These are phyloP conservation scores for Metarhizium humberi DNA, from an alignment of 2,329 filamentous ascomycete genomes.

Conservation along the genomic window DNA sequence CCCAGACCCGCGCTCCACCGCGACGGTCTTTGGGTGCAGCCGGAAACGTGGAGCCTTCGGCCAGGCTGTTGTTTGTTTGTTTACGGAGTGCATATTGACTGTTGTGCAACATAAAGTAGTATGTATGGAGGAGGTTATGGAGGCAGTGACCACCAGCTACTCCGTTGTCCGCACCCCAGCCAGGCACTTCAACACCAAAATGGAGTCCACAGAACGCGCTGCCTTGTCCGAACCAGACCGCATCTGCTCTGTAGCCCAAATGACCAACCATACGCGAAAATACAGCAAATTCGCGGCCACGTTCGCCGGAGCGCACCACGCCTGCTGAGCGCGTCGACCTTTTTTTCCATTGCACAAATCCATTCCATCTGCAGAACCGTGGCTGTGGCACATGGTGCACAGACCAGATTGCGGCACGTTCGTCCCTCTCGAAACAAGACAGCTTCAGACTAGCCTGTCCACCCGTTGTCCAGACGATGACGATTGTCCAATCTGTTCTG, in stretches of 20 bases:
- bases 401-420: not conserved
- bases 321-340: not conserved
- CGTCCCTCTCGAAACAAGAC: not conserved
- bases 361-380: not conserved
- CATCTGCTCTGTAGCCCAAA: too few species aligned
- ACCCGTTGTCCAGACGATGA: conserved; percentile 5
- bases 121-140: too few species aligned
- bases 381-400: conserved; percentile 1
- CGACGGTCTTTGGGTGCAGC: not conserved
- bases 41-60: not conserved
- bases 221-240: too few species aligned
- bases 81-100: not conserved
- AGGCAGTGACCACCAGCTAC: too few species aligned
- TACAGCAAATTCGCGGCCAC: too few species aligned
- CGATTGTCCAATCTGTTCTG: not conserved
- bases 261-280: too few species aligned
- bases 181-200: too few species aligned
- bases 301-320: not conserved
- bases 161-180: too few species aligned
- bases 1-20: not conserved
- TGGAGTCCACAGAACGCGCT: too few species aligned
- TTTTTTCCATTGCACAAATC: not conserved
- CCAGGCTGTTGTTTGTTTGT: conserved; percentile 4
- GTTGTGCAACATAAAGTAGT: too few species aligned
- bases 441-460: not conserved